Percentiles rank a stretch among this genome's conserved stretches.
Evolutionary conservation across 495 filamentous ascomycete species (phyloP).

Genomic region (Penicillium odoratum): DNA sequence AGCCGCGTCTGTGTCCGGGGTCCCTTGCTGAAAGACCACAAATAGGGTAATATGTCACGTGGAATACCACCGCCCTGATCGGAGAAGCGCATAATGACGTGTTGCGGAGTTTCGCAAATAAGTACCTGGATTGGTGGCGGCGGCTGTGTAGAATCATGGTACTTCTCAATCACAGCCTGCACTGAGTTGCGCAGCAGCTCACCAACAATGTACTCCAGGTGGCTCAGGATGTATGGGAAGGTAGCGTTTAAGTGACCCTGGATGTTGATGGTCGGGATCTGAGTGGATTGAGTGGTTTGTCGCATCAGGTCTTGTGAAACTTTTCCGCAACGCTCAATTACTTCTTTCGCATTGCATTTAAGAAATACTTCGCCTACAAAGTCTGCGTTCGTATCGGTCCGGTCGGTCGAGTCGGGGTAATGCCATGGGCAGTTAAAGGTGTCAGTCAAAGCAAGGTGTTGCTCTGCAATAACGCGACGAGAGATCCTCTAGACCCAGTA

Average conservation of each 20-base stretch:
- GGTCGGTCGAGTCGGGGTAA: constrained; percentile 72
- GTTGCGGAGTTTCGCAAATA: constrained; percentile 89
- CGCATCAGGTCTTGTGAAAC: constrained; percentile 67
- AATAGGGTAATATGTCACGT: constrained; percentile 75
- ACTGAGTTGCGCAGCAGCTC: constrained; percentile 95
- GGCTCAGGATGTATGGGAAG: constrained; percentile 94
- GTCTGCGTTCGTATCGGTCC: constrained; percentile 67
- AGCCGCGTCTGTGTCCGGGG: constrained; percentile 70
- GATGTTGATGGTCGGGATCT: constrained; percentile 80
- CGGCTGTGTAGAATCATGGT: constrained; percentile 35
- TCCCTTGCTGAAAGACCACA: constrained; percentile 97
- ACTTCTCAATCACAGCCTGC: constrained; percentile 82
- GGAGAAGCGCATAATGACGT: constrained; percentile 94
- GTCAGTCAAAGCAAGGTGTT: constrained; percentile 94
- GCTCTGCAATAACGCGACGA: constrained; percentile 93
- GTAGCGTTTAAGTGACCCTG: constrained; percentile 84
- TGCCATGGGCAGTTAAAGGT: constrained; percentile 93
- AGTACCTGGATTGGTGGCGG: constrained; percentile 89
- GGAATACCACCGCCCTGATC: constrained; percentile 94
- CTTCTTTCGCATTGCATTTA: constrained; percentile 87
- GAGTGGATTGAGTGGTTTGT: constrained; percentile 63
- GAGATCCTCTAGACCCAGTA: constrained; percentile 70
- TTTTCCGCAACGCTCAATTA: constrained; percentile 78
- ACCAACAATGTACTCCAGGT: constrained; percentile 95
- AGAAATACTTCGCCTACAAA: constrained; percentile 96